Conservation (phyloP, 2,329 filamentous ascomycete genomes). For the Penicillium sclerotiorum region DNA sequence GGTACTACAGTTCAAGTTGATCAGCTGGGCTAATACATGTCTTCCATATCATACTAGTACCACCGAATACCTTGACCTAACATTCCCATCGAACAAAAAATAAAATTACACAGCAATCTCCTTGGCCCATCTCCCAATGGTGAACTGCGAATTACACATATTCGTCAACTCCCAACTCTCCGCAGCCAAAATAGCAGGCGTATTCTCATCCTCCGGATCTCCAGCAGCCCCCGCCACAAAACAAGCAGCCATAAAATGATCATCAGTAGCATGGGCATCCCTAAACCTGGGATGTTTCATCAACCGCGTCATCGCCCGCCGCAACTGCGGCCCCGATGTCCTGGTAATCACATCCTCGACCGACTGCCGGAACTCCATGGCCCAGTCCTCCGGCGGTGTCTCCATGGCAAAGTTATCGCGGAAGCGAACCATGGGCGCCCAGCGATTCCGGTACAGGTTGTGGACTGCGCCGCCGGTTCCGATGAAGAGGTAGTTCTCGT, state of each 20-base stretch:
- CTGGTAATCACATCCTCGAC: slow-evolving; percentile 63
- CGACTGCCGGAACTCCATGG: slow-evolving; percentile 67
- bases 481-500: slow-evolving; percentile 60
- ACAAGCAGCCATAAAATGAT: slow-evolving; percentile 68
- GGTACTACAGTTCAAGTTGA: too few species aligned
- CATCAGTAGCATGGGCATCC: slow-evolving; percentile 70
- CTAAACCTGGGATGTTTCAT: slow-evolving; percentile 70
- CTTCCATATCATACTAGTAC: too few species aligned
- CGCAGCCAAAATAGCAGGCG: slow-evolving; percentile 42
- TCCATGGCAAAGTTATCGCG: slow-evolving; percentile 65
- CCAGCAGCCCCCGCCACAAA: slow-evolving; percentile 64
- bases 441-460: slow-evolving; percentile 69
- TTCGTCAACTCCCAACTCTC: slow-evolving; percentile 69
- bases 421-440: slow-evolving; percentile 65
- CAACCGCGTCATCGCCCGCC: slow-evolving; percentile 60
- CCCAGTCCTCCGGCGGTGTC: slow-evolving; percentile 61
- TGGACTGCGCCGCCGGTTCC: slow-evolving; percentile 68
- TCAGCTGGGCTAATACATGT: too few species aligned
- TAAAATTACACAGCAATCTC: not conserved
- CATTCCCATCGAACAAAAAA: not conserved
- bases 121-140: slow-evolving; percentile 43
- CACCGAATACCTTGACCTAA: not conserved
- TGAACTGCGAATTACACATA: slow-evolving; percentile 66
- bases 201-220: slow-evolving; percentile 50
- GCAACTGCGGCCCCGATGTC: slow-evolving; percentile 57